Evolutionary conservation across 495 filamentous ascomycete genomes (phyloP), one percentile per base, ranked within the genome.

Genomic region (Aspergillus ellipticus): DNA sequence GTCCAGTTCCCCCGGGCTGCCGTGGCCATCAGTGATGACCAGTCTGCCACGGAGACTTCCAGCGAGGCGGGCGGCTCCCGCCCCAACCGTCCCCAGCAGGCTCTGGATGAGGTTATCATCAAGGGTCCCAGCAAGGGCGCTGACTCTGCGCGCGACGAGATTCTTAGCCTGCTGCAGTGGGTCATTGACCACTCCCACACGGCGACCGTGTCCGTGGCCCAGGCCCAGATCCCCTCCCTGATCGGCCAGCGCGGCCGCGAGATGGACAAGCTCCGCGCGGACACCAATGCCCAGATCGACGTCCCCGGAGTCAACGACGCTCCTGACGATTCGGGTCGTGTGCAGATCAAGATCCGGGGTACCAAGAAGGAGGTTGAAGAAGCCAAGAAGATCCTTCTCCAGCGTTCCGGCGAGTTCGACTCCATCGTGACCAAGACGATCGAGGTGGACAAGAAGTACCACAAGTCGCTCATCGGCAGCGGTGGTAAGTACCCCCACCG

Each of bases 91-190:
- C 39, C 73, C 45, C 85, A 88, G 62, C 93, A 96, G 70, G 87
- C 81, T 41, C 73, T 88, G 17, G 90, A 99, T 70, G 95, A 97
- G 72, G 92, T 97, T 17, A 81, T 92, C 37, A 82, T 99, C 57
- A 88, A 89, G 61, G 94, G 94, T 17, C 90, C 92, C 13, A 93
- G 86, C 75, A 87, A 87, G 73, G 95, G 92, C 45, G 93, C 92
- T 5, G 91, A 97, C 66, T 84, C 87, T 54, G 92, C 93, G 50
- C 84, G 92, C 42, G 89, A 92, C 52, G 95, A 99, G 74, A 83
- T 99, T 17, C 80, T 90, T 22, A 90, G 85, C 42, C 74, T 97
- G 49, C 72, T 92, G 55, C 88, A 96, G 72, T 97, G 90, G 68
- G 85, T 89, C 24, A 81, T 88, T 62, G 92, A 96, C 57, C 89